A percentile compares a stretch with the other conserved stretches of the same genome.
Evolutionary conservation across 768 basidiomycete genomes (phyloP).

Genomic region (Suillus ampliporus): DNA sequence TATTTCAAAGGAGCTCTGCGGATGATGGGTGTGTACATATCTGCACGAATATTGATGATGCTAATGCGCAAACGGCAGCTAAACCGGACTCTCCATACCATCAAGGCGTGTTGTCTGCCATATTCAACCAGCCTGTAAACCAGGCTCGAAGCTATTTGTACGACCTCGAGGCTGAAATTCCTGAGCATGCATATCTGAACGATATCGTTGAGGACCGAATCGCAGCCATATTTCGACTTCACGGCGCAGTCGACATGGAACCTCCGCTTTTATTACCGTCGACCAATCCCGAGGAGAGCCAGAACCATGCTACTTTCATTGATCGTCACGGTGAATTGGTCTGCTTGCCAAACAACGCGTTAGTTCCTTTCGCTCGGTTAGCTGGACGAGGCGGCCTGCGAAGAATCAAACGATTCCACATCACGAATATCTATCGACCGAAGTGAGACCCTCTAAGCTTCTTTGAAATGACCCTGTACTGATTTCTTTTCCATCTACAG

Average conservation of each 20-base stretch:
- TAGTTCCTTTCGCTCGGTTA: slow-evolving; percentile 80
- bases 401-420: slow-evolving; percentile 85
- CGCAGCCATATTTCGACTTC: slow-evolving; percentile 79
- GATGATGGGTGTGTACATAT: slow-evolving; percentile 51
- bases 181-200: slow-evolving; percentile 73
- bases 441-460: slow-evolving; percentile 48
- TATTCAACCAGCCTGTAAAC: slow-evolving; percentile 77
- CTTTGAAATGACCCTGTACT: slow-evolving; percentile 13
- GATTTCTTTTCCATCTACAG: slow-evolving; percentile 39
- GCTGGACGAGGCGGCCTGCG: slow-evolving; percentile 70
- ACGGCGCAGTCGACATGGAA: slow-evolving; percentile 89
- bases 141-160: slow-evolving; percentile 74
- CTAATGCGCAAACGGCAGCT: slow-evolving; percentile 38
- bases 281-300: slow-evolving; percentile 64
- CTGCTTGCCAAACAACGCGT: slow-evolving; percentile 69
- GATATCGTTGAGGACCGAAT: slow-evolving; percentile 80
- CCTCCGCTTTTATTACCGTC: slow-evolving; percentile 84
- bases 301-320: slow-evolving; percentile 72
- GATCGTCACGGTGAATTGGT: slow-evolving; percentile 84
- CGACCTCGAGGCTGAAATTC: slow-evolving; percentile 69
- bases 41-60: slow-evolving; percentile 46
- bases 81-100: slow-evolving; percentile 84
- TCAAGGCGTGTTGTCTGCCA: slow-evolving; percentile 73
- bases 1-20: slow-evolving; percentile 81
- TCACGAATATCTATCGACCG: slow-evolving; percentile 73